Evolutionary conservation across 805 yeast species (phyloP).

Genomic region (Ogataea wickerhamii): DNA sequence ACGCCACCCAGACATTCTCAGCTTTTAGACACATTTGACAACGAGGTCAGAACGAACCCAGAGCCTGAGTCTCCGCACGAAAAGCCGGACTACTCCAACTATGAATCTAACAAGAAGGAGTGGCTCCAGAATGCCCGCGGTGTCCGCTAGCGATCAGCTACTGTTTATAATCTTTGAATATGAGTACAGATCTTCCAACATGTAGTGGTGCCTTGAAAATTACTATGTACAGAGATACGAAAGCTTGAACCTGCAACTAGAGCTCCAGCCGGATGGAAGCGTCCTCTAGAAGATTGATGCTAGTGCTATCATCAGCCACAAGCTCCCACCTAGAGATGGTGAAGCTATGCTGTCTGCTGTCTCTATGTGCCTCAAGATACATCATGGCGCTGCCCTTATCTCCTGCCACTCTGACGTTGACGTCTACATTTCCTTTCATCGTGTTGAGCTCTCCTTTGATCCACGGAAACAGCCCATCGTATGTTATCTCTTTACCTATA

Average conservation of each 20-base stretch:
- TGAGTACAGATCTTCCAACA: neutral
- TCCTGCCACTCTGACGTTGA: constrained; percentile 70
- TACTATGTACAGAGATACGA: neutral
- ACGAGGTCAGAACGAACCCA: neutral
- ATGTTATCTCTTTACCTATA: constrained; percentile 75
- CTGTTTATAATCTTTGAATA: too few relatives aligned
- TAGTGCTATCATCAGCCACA: constrained; percentile 40
- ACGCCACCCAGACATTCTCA: constrained; percentile 21
- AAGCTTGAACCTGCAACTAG: neutral
- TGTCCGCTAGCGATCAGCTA: constrained; percentile 31
- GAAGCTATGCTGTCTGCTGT: constrained; percentile 54
- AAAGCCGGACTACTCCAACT: constrained; percentile 39
- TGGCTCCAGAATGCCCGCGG: constrained; percentile 35
- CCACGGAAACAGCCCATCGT: constrained; percentile 82
- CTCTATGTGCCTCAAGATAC: constrained; percentile 70
- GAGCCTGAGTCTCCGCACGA: neutral
- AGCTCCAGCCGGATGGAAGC: constrained; percentile 31
- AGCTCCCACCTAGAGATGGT: constrained; percentile 62
- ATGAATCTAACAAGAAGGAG: constrained; percentile 39
- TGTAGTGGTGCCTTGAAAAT: neutral
- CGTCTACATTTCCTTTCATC: constrained; percentile 75
- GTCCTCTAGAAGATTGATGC: constrained; percentile 49
- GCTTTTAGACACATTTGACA: neutral
- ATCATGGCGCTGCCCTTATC: constrained; percentile 49
- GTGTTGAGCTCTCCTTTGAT: constrained; percentile 80